Base-by-base conservation (phyloP, 768 basidiomycete genomes). In the Inosperma sp. region DNA sequence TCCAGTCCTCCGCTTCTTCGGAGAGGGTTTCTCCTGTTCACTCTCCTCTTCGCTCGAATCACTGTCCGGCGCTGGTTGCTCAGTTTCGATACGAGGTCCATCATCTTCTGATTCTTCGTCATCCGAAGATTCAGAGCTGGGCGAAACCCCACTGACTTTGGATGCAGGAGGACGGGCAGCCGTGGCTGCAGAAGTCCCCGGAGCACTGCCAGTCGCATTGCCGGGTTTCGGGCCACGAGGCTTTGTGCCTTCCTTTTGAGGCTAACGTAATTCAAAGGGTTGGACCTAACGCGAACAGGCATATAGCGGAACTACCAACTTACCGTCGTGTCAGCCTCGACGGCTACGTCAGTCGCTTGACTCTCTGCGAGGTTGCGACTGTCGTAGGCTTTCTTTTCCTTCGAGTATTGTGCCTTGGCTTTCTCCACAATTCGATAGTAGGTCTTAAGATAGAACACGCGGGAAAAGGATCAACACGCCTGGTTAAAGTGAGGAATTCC, bases 361-460 rank as follows among this genome's bases (percentile, higher is more conserved):
- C 76, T 69, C 52, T 78, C 73, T 47, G 75, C 75, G 10, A 71
- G 72, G 6, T 77, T 71, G 48, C 72, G 71, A 26, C 75, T 78
- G 46, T 85, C 83, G 62, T 88, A 88, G 7, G 77, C 79, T 34
- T 73, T 75, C 64, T 88, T 83, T 39, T 83, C 77, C 27, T 72
- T 71, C 7, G 81, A 75, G 61, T 86, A 92, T 30, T 73, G 70
- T 52, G 75, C 73, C 63, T 88, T 88, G n/a, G 81, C 82, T 30
- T 63, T 72, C 10, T 69, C 70, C 59, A 82, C 82, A 31, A 74
- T 65, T 55, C 76, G 64, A 60, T 59, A 71, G 58, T 86, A 88
- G 33, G 71, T 68, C 85, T 87, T 55, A n/a, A 4, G 13, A 19
- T 4, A 7, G 43, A 53, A 21, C 21, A 39, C 14, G 26, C 16